phyloP scores from a whole-genome alignment of 2,329 filamentous ascomycete genomes.

The Graphilbum fragrans region DNA sequence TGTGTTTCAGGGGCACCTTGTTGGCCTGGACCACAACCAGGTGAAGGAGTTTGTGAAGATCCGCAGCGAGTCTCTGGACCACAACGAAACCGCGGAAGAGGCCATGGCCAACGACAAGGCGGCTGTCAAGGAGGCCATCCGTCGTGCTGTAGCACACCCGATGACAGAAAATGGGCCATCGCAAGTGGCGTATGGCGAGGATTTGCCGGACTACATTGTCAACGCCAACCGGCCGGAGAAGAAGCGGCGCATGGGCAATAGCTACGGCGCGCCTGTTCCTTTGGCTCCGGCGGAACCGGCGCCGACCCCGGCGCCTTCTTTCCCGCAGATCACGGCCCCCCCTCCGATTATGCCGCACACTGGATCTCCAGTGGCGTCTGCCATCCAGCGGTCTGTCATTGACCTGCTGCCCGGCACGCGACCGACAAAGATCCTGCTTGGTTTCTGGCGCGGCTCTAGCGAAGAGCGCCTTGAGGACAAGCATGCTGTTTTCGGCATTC shows the following conservation, averaged over 20 bases:
- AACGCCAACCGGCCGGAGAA: slow-evolving; percentile 18
- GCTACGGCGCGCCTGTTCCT: not conserved
- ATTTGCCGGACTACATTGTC: slow-evolving; percentile 31
- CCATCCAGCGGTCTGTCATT: slow-evolving; percentile 12
- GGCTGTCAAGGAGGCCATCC: slow-evolving; percentile 34
- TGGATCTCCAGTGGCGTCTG: slow-evolving; percentile 8
- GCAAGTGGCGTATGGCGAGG: slow-evolving; percentile 37
- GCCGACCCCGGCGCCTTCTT: slow-evolving; percentile 1
- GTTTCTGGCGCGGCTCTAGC: slow-evolving; percentile 45
- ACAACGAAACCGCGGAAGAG: slow-evolving; percentile 25
- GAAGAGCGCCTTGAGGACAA: slow-evolving; percentile 34
- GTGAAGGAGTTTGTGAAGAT: slow-evolving; percentile 52
- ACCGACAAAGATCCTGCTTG: slow-evolving; percentile 45
- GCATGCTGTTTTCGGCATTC: slow-evolving; percentile 50
- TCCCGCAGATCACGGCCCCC: no score
- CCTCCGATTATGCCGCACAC: no score
- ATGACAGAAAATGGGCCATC: slow-evolving; percentile 28
- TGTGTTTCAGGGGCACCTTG: slow-evolving; percentile 44
- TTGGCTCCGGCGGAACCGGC: not conserved
- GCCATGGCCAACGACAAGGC: slow-evolving; percentile 23
- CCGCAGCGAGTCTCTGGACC: slow-evolving; percentile 23
- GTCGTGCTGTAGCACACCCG: slow-evolving; percentile 29
- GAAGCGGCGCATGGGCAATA: slow-evolving; percentile 33
- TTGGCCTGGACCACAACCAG: slow-evolving; percentile 41
- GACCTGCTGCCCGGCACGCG: slow-evolving; percentile 38